Conservation (phyloP, 129 eudicot species). For the Pseudognaphalium luteoalbum region DNA sequence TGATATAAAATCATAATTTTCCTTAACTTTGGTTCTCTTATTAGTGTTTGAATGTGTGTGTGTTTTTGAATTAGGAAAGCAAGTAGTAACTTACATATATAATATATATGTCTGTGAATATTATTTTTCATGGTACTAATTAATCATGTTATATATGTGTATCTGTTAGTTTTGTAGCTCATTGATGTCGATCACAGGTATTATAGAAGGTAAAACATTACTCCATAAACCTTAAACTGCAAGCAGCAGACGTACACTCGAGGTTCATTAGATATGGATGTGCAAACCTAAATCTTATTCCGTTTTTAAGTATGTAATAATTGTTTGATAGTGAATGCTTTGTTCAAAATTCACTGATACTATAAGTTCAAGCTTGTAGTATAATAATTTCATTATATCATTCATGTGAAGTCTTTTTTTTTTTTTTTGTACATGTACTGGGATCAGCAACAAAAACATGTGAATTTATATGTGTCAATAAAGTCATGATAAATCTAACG, state of each 20-base stretch:
- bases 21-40: background rate
- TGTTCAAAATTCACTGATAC: background rate
- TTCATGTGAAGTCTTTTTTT: background rate
- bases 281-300: no score
- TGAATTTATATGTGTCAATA: no score
- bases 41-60: background rate
- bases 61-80: conserved; percentile 17
- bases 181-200: background rate
- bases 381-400: background rate
- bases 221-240: background rate
- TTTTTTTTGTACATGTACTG: background rate
- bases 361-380: background rate
- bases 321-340: background rate
- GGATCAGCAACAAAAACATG: no score
- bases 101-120: conserved; percentile 6
- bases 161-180: background rate
- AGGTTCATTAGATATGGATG: no score
- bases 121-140: no score
- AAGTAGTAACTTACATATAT: background rate
- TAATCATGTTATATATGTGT: background rate
- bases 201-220: background rate
- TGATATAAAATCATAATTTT: background rate
- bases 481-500: no score
- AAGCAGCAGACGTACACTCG: background rate
- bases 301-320: background rate